These are phyloP conservation scores for Williopsis jadinii DNA, from an alignment of 1,139 yeast species.

Conservation along the genomic window DNA sequence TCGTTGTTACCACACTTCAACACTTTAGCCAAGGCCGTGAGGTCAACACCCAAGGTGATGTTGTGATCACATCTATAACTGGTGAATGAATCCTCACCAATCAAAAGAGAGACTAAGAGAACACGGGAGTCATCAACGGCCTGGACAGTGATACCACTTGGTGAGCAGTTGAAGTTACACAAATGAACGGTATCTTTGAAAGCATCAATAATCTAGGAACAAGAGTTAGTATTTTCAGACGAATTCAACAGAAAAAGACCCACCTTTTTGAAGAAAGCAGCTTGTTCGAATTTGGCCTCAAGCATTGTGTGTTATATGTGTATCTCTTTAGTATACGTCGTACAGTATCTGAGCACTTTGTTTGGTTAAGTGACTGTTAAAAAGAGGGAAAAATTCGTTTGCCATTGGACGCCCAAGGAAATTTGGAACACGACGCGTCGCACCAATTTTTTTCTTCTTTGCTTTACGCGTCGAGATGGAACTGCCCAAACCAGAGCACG, in stretches of 20 bases:
- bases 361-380: too few species aligned
- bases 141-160: conserved; percentile 90
- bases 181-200: conserved; percentile 89
- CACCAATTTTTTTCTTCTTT: too few species aligned
- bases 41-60: conserved; percentile 85
- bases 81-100: conserved; percentile 85
- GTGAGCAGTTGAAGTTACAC: conserved; percentile 95
- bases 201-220: conserved; percentile 60
- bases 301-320: conserved; percentile 45
- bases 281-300: conserved; percentile 96
- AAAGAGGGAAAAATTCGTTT: too few species aligned
- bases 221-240: conserved; percentile 1
- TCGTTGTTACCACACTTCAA: conserved; percentile 88
- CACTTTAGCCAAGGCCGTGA: conserved; percentile 79
- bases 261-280: conserved; percentile 76
- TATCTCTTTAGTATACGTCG: not conserved
- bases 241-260: not conserved
- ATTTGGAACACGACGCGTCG: too few species aligned
- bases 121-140: conserved; percentile 98
- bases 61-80: conserved; percentile 96
- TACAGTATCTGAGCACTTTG: too few species aligned
- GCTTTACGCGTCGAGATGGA: too few species aligned
- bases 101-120: conserved; percentile 77
- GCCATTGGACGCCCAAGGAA: too few species aligned
- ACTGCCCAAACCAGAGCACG: too few species aligned